Evolutionary conservation across 31 red algal species (phyloP).

Genomic region (Bonnemaisonia californica): DNA sequence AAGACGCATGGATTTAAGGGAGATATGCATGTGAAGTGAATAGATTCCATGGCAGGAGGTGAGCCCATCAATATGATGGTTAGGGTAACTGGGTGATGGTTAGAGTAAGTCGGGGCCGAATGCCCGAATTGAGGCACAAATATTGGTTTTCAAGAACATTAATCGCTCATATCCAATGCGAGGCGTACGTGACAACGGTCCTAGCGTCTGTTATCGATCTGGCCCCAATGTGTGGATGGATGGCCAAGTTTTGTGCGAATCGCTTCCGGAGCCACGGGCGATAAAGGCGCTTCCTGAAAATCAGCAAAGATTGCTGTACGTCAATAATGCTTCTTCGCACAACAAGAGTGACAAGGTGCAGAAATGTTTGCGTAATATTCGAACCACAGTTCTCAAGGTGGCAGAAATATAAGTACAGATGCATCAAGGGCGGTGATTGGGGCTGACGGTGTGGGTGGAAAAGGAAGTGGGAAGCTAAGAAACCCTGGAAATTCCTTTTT

Average conservation of each 20-base stretch:
- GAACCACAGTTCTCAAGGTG: neutral
- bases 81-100: neutral
- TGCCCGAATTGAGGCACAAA: slow-evolving; percentile 1
- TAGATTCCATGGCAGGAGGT: neutral
- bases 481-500: neutral
- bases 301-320: neutral
- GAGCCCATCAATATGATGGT: slow-evolving; percentile 34
- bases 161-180: slow-evolving; percentile 22
- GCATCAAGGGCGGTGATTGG: neutral
- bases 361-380: neutral
- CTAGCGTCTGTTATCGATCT: slow-evolving; percentile 18
- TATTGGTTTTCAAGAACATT: slow-evolving; percentile 26
- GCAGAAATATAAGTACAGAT: neutral
- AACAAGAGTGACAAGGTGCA: neutral
- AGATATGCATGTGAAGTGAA: neutral
- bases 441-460: too few relatives aligned
- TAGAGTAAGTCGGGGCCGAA: too few relatives aligned
- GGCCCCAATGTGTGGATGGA: slow-evolving; percentile 34
- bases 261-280: neutral
- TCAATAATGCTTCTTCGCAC: neutral
- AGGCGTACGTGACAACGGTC: neutral
- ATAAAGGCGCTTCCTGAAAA: neutral
- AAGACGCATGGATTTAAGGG: neutral
- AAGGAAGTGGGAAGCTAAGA: neutral
- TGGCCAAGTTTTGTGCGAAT: neutral